A percentile compares a stretch with the other conserved stretches of the same genome.
Conservation (phyloP, 495 filamentous ascomycete genomes). For the Extremus antarcticus region DNA sequence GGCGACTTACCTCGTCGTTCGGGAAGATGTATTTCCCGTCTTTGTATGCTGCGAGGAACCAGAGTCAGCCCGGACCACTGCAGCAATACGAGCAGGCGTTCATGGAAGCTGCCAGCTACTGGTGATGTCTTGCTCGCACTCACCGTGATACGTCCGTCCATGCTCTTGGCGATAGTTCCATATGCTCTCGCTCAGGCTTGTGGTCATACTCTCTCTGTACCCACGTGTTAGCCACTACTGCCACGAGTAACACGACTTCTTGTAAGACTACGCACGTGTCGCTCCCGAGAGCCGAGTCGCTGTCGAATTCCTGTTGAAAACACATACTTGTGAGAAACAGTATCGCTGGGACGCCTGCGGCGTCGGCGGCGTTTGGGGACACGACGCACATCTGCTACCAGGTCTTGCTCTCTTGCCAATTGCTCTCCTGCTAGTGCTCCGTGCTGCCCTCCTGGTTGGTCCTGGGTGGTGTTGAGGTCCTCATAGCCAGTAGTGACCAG, state of each 20-base stretch:
- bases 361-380: background rate
- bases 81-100: too few relatives aligned
- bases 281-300: constrained; percentile 18
- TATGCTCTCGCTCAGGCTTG: constrained; percentile 22
- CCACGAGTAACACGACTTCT: background rate
- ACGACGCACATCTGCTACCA: constrained; percentile 19
- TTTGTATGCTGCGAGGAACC: constrained; percentile 21
- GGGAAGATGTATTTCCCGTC: constrained; percentile 34
- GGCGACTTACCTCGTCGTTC: constrained; percentile 38
- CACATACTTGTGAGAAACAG: background rate
- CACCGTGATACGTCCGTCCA: constrained; percentile 27
- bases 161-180: constrained; percentile 23
- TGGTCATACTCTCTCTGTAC: constrained; percentile 19
- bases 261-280: constrained; percentile 15
- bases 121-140: background rate
- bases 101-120: too few relatives aligned
- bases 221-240: background rate
- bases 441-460: background rate
- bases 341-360: background rate
- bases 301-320: constrained; percentile 8
- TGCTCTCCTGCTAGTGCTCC: background rate
- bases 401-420: constrained; percentile 16
- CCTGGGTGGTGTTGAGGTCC: background rate
- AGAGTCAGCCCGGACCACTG: too few relatives aligned
- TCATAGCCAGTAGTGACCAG: background rate